Evolutionary conservation across 1,139 yeast species (phyloP).

Genomic region (Kodamaea derodonti): DNA sequence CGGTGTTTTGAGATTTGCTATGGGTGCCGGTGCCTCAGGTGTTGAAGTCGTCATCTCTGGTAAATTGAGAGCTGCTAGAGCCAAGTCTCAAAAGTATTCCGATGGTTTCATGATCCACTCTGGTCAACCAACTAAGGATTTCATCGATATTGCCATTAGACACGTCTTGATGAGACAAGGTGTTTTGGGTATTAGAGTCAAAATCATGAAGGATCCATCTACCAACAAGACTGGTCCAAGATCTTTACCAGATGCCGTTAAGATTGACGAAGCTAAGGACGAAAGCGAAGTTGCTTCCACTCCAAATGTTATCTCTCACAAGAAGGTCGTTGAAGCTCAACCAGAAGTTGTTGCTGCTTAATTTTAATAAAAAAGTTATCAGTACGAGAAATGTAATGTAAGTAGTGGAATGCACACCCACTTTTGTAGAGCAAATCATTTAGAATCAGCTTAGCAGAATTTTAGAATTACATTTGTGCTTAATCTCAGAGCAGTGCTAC

Average conservation of each 20-base stretch:
- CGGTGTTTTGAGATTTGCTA: slow-evolving; percentile 99
- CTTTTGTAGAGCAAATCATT: no score
- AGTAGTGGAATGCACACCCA: no score
- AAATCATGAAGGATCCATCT: slow-evolving; percentile 99
- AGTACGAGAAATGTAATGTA: no score
- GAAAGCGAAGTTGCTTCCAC: slow-evolving; percentile 77
- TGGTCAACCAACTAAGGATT: slow-evolving; percentile 99
- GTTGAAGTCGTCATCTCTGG: slow-evolving; percentile 99
- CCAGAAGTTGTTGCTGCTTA: slow-evolving; percentile 33
- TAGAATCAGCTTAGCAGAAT: no score
- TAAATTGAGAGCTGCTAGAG: slow-evolving; percentile 99
- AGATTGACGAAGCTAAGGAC: slow-evolving; percentile 95
- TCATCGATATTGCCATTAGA: slow-evolving; percentile 98
- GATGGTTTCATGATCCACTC: slow-evolving; percentile 99
- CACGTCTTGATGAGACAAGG: slow-evolving; percentile 99
- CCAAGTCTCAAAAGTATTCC: slow-evolving; percentile 99
- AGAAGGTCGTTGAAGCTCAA: slow-evolving; percentile 30
- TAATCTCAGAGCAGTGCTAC: no score
- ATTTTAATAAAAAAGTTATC: slow-evolving; percentile 9
- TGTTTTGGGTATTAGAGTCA: slow-evolving; percentile 98
- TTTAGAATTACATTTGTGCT: no score
- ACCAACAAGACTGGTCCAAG: slow-evolving; percentile 86
- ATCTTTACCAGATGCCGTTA: slow-evolving; percentile 93
- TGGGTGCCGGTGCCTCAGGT: slow-evolving; percentile 99
- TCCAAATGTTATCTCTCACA: slow-evolving; percentile 80